Evolutionary conservation across 352 stramenopile species (phyloP).

Genomic region (Globisporangium nagaii): DNA sequence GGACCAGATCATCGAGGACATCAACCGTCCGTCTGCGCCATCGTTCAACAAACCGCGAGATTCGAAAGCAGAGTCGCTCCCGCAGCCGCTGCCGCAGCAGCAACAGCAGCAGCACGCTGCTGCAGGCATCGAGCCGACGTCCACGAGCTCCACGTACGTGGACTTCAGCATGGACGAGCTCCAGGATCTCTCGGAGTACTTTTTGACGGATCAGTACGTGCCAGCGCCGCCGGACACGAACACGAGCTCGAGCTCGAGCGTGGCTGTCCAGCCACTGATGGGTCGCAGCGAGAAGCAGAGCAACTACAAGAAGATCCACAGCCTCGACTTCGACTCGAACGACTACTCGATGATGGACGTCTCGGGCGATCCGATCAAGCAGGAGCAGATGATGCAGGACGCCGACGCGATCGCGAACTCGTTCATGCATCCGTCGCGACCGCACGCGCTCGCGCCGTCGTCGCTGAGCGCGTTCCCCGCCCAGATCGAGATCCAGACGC

Average conservation of each 20-base stretch:
- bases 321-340: conserved; percentile 62
- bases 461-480: conserved; percentile 31
- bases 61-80: conserved; percentile 12
- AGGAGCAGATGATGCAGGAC: conserved; percentile 37
- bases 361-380: conserved; percentile 22
- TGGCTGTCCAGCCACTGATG: neutral
- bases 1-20: conserved; percentile 74
- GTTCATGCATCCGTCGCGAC: conserved; percentile 35
- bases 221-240: conserved; percentile 1
- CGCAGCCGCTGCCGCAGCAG: too few relatives aligned
- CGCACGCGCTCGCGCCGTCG: conserved; percentile 6
- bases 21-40: conserved; percentile 44
- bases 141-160: conserved; percentile 31
- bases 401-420: conserved; percentile 44
- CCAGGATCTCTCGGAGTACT: conserved; percentile 71
- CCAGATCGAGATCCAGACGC: conserved; percentile 70
- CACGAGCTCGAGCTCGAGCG: neutral
- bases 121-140: conserved; percentile 34
- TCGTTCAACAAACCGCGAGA: conserved; percentile 35
- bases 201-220: conserved; percentile 50
- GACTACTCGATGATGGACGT: conserved; percentile 23
- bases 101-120: too few relatives aligned
- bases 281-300: conserved; percentile 11
- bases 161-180: conserved; percentile 71
- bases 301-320: conserved; percentile 69